A percentile compares a stretch with the other conserved stretches of the same genome.
These are phyloP conservation scores for Colletotrichum tabaci DNA, from an alignment of 2,329 filamentous ascomycete species.

Conservation along the genomic window DNA sequence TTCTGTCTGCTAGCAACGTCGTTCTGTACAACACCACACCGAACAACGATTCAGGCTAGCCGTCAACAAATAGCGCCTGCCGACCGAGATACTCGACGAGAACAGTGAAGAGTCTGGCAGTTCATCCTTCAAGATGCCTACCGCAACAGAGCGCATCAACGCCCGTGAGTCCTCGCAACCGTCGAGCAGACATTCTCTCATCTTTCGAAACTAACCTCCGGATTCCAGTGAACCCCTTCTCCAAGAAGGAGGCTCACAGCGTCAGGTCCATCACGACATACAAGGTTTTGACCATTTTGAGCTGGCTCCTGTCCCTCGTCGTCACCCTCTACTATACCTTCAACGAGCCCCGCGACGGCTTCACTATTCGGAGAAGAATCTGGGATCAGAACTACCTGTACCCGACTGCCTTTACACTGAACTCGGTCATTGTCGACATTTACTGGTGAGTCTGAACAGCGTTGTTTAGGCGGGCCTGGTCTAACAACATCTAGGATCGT, in stretches of 20 bases:
- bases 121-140: conserved; percentile 29
- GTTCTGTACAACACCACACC: conserved; percentile 4
- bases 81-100: neutral
- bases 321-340: conserved; percentile 82
- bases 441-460: conserved; percentile 75
- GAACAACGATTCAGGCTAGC: neutral
- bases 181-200: neutral
- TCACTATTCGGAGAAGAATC: conserved; percentile 73
- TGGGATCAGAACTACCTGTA: conserved; percentile 80
- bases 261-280: conserved; percentile 76
- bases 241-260: conserved; percentile 77
- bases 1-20: conserved; percentile 11
- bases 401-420: conserved; percentile 82
- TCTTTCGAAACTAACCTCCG: conserved; percentile 35
- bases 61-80: neutral
- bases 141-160: conserved; percentile 37
- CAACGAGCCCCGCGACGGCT: conserved; percentile 74
- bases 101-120: neutral
- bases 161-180: conserved; percentile 32
- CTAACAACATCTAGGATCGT: conserved; percentile 67
- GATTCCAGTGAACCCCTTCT: conserved; percentile 80
- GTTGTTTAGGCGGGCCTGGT: neutral
- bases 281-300: conserved; percentile 81
- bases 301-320: conserved; percentile 82
- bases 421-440: conserved; percentile 73